These are phyloP conservation scores for Fistulinella prunicolor DNA, from an alignment of 768 basidiomycete genomes.

Conservation along the genomic window DNA sequence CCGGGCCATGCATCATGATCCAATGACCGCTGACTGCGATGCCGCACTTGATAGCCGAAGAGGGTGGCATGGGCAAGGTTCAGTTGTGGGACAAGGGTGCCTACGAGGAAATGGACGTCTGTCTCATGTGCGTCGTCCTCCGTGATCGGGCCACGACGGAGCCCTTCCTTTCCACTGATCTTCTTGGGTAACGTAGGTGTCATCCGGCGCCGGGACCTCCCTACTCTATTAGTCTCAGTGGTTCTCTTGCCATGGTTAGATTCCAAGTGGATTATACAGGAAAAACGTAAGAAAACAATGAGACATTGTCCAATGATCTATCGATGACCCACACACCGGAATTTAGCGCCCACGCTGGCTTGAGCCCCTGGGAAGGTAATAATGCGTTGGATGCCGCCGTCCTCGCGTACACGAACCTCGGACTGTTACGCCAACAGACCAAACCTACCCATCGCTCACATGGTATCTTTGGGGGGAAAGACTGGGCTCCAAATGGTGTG, in stretches of 20 bases:
- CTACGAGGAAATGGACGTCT: slow-evolving; percentile 74
- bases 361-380: slow-evolving; percentile 81
- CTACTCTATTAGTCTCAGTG: slow-evolving; percentile 60
- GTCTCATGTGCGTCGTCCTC: slow-evolving; percentile 56
- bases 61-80: slow-evolving; percentile 74
- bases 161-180: not conserved
- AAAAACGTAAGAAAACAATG: slow-evolving; percentile 52
- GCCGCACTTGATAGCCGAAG: slow-evolving; percentile 34
- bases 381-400: slow-evolving; percentile 89
- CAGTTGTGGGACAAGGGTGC: slow-evolving; percentile 65
- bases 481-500: slow-evolving; percentile 74
- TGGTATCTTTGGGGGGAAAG: slow-evolving; percentile 71
- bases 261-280: slow-evolving; percentile 65
- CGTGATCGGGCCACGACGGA: not conserved
- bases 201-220: slow-evolving; percentile 79
- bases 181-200: slow-evolving; percentile 46
- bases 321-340: not conserved
- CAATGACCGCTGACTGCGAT: no score
- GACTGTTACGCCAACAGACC: slow-evolving; percentile 78
- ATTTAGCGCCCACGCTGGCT: slow-evolving; percentile 68
- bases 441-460: slow-evolving; percentile 76
- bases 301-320: not conserved
- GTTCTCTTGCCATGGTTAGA: slow-evolving; percentile 60
- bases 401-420: slow-evolving; percentile 75
- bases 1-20: no score